phyloP scores from a whole-genome alignment of 768 basidiomycete species.

The Lentinus tigrinus region DNA sequence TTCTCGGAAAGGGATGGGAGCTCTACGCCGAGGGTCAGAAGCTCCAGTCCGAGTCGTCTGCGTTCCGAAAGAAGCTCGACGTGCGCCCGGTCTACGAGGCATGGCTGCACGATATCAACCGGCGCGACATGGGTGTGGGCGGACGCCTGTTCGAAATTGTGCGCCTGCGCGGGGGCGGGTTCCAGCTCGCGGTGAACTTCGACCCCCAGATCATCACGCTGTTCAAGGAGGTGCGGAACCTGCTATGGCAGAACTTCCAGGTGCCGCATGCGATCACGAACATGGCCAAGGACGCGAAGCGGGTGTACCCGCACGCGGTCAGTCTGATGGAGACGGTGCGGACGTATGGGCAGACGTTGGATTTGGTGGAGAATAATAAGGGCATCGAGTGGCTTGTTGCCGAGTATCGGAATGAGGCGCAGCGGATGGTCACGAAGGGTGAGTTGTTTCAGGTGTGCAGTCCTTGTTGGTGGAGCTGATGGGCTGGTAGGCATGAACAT shows the following conservation, averaged over 20 bases:
- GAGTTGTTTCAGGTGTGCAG: slow-evolving; percentile 19
- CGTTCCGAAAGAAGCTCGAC: slow-evolving; percentile 95
- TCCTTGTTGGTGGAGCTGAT: too few relatives aligned
- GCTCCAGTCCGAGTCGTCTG: slow-evolving; percentile 84
- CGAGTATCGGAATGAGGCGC: slow-evolving; percentile 89
- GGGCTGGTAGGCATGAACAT: slow-evolving; percentile 77
- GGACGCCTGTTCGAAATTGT: slow-evolving; percentile 94
- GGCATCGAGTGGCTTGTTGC: slow-evolving; percentile 94
- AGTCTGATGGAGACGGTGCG: slow-evolving; percentile 98
- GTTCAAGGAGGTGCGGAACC: slow-evolving; percentile 96
- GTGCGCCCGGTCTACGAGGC: slow-evolving; percentile 93
- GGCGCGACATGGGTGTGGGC: slow-evolving; percentile 87
- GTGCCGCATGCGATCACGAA: slow-evolving; percentile 94
- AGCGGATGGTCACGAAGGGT: slow-evolving; percentile 92
- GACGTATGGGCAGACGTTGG: slow-evolving; percentile 94
- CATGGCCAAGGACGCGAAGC: slow-evolving; percentile 98
- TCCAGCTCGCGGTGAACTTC: slow-evolving; percentile 93
- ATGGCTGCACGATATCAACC: slow-evolving; percentile 94
- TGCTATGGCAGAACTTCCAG: slow-evolving; percentile 94
- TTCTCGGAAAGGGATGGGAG: slow-evolving; percentile 97
- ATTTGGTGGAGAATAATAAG: slow-evolving; percentile 85
- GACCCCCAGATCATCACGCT: slow-evolving; percentile 97
- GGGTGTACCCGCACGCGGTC: slow-evolving; percentile 97
- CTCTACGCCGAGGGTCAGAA: slow-evolving; percentile 99
- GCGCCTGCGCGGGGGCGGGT: slow-evolving; percentile 66